These are phyloP conservation scores for Penicillium sp. DNA, from an alignment of 2,329 filamentous ascomycete genomes.

Conservation along the genomic window DNA sequence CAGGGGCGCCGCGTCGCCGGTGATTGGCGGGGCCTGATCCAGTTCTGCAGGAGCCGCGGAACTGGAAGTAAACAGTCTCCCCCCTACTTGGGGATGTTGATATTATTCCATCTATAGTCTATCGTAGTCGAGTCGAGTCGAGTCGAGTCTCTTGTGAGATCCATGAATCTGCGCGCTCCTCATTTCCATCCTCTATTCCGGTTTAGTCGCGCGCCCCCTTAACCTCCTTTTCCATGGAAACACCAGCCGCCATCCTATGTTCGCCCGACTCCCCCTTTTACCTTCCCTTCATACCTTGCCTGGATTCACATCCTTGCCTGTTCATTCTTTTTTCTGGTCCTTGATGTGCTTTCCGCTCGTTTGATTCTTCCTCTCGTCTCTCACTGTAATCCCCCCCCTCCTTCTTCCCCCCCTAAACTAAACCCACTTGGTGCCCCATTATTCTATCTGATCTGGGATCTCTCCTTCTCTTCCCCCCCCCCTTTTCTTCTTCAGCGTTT, in stretches of 20 bases:
- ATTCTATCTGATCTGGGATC: slow-evolving; percentile 11
- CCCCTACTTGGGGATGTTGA: not conserved
- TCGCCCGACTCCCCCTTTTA: slow-evolving; percentile 35
- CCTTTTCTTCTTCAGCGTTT: slow-evolving; percentile 16
- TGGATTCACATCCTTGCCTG: slow-evolving; percentile 19
- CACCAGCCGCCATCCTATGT: not conserved
- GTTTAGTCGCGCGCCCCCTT: not conserved
- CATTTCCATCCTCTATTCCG: too few relatives aligned
- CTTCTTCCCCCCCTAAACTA: slow-evolving; percentile 17
- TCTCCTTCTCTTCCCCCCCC: slow-evolving; percentile 22
- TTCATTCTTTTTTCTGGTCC: slow-evolving; percentile 37
- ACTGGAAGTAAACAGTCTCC: slow-evolving; percentile 7
- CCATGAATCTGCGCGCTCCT: too few relatives aligned
- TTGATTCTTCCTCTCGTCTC: slow-evolving; percentile 36
- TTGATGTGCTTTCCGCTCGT: slow-evolving; percentile 43
- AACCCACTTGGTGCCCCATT: slow-evolving; percentile 1
- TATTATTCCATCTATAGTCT: too few relatives aligned
- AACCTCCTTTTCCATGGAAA: slow-evolving; percentile 5
- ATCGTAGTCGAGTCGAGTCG: too few relatives aligned
- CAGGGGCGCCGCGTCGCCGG: slow-evolving; percentile 6
- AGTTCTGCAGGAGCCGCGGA: slow-evolving; percentile 26
- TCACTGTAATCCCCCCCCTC: slow-evolving; percentile 17
- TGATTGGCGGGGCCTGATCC: slow-evolving; percentile 19
- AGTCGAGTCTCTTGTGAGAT: too few relatives aligned
- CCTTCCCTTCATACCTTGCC: slow-evolving; percentile 21